A percentile compares a stretch with the other conserved stretches of the same genome.
These are phyloP conservation scores for cucumber (Cucumis sativus) DNA, from an alignment of 306 rosid species.

Conservation along the genomic window Cucumber_9930_V3 NC_026659.2:7322001-7322500, in stretches of 20 bases:
- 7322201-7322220: not conserved
- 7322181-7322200: no score
- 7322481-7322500: no score
- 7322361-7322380: no score
- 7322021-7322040: not conserved
- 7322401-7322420: no score
- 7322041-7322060: slow-evolving; percentile 24
- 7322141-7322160: not conserved
- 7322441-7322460: no score
- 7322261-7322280: not conserved
- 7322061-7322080: slow-evolving; percentile 36
- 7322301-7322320: not conserved
- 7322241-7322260: not conserved
- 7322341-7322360: no score
- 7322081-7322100: slow-evolving; percentile 29
- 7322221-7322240: not conserved
- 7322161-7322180: not conserved
- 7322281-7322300: not conserved
- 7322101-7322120: slow-evolving; percentile 10
- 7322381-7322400: no score
- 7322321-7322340: no score
- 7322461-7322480: no score
- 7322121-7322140: not conserved
- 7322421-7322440: no score
- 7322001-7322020: no score